Percentiles rank a stretch among this genome's conserved stretches.
Evolutionary conservation across 768 basidiomycete genomes (phyloP).

Genomic region (Cystofilobasidium bisporidii): DNA sequence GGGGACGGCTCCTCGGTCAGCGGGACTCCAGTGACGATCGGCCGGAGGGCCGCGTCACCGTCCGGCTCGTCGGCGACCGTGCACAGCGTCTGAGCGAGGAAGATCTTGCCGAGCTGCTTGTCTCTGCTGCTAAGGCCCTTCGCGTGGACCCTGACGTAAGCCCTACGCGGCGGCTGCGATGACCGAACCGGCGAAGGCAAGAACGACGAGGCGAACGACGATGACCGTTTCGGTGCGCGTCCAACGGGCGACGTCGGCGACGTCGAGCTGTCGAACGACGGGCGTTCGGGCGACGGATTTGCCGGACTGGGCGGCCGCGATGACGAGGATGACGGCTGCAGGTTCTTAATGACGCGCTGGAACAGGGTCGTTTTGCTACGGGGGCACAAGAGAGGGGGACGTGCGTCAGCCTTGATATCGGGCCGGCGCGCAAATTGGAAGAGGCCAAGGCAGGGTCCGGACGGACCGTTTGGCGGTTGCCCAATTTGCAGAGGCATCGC

Average conservation of each 20-base stretch:
- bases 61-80: slow-evolving; percentile 21
- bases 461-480: not conserved
- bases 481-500: too few relatives aligned
- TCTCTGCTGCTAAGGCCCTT: slow-evolving; percentile 28
- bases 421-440: not conserved
- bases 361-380: slow-evolving; percentile 11
- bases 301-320: not conserved
- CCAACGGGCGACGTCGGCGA: not conserved
- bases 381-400: not conserved
- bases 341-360: slow-evolving; percentile 8
- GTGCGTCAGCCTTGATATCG: too few relatives aligned
- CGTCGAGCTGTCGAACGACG: not conserved
- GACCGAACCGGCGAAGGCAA: not conserved
- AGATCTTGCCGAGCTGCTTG: slow-evolving; percentile 31
- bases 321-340: slow-evolving; percentile 4
- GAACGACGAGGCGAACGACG: slow-evolving; percentile 15
- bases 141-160: slow-evolving; percentile 25
- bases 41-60: not conserved
- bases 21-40: slow-evolving; percentile 1
- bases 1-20: not conserved
- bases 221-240: not conserved
- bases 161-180: not conserved
- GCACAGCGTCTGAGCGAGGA: slow-evolving; percentile 35
- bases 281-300: not conserved
- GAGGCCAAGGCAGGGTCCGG: too few relatives aligned